phyloP scores from a whole-genome alignment of 345 rosid genomes.

The Populus davidiana region DNA sequence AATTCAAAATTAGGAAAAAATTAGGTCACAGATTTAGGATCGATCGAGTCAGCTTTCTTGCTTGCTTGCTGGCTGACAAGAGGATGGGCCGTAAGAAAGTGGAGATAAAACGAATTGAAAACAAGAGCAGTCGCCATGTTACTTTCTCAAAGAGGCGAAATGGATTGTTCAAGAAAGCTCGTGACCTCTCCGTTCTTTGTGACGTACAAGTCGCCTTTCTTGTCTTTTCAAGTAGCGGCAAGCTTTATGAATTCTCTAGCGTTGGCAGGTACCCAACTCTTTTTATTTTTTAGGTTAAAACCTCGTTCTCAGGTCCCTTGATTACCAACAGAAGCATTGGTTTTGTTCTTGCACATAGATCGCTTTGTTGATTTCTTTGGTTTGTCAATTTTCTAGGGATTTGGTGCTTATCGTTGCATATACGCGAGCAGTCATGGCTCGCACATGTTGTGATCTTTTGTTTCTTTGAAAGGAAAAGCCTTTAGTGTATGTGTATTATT shows the following conservation, averaged over 20 bases:
- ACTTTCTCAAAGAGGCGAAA: constrained; percentile 62
- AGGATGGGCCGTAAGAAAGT: constrained; percentile 49
- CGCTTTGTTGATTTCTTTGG: not conserved
- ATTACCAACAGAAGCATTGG: not conserved
- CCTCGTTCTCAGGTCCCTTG: not conserved
- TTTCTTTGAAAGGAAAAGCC: not conserved
- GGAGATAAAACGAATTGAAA: constrained; percentile 61
- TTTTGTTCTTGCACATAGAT: not conserved
- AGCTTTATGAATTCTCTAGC: constrained; percentile 46
- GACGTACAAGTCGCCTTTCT: constrained; percentile 56
- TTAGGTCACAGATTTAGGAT: not conserved
- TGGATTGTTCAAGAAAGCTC: constrained; percentile 69
- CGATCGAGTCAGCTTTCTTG: not conserved
- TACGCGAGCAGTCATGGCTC: not conserved
- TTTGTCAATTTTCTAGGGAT: not conserved
- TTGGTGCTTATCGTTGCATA: not conserved
- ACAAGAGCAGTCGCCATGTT: constrained; percentile 60
- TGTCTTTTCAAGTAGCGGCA: constrained; percentile 54
- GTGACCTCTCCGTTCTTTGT: constrained; percentile 65
- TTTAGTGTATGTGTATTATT: too few relatives aligned
- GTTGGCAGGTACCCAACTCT: constrained; percentile 34
- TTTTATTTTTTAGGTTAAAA: not conserved
- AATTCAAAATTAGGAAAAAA: not conserved
- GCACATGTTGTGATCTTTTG: not conserved
- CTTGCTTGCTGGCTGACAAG: not conserved